A percentile compares a stretch with the other conserved stretches of the same genome.
These are phyloP conservation scores for Entonaema liquescens DNA, from an alignment of 495 filamentous ascomycete genomes.

Conservation along the genomic window DNA sequence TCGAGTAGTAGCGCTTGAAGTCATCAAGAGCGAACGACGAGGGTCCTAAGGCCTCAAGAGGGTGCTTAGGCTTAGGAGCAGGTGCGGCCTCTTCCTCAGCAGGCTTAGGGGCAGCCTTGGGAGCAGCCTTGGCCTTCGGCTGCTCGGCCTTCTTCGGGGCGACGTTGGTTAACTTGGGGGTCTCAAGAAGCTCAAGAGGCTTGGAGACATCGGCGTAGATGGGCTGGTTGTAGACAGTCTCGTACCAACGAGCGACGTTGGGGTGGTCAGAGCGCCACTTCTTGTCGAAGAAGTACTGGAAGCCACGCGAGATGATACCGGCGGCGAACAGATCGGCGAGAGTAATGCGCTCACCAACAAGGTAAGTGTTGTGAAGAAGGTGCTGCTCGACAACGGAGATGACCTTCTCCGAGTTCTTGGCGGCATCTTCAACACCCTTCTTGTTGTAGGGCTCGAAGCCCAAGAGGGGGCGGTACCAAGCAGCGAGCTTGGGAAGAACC, in stretches of 20 bases:
- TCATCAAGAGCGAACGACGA: constrained; percentile 88
- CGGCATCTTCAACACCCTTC: constrained; percentile 86
- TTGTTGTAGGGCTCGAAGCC: constrained; percentile 93
- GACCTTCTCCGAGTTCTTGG: constrained; percentile 71
- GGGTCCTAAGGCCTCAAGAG: constrained; percentile 83
- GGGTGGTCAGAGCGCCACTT: constrained; percentile 81
- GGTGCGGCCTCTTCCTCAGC: constrained; percentile 73
- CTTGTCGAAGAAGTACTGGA: constrained; percentile 90
- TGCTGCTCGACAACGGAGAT: constrained; percentile 81
- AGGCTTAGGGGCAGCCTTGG: constrained; percentile 66
- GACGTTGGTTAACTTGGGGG: constrained; percentile 81
- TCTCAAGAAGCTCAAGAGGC: constrained; percentile 80
- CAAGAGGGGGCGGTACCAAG: constrained; percentile 88
- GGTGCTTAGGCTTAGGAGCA: constrained; percentile 94
- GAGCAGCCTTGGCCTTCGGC: constrained; percentile 64
- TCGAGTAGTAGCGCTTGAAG: constrained; percentile 99
- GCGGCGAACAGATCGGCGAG: constrained; percentile 91
- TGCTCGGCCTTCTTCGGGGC: constrained; percentile 85
- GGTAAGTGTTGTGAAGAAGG: constrained; percentile 92
- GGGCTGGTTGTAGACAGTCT: constrained; percentile 89
- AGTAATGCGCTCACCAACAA: constrained; percentile 96
- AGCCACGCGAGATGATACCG: constrained; percentile 79
- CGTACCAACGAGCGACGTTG: constrained; percentile 90
- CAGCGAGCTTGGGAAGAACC: constrained; percentile 75
- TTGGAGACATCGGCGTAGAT: constrained; percentile 82